These are phyloP conservation scores for Trichoderma parareesei DNA, from an alignment of 495 filamentous ascomycete species.

Conservation along the genomic window DNA sequence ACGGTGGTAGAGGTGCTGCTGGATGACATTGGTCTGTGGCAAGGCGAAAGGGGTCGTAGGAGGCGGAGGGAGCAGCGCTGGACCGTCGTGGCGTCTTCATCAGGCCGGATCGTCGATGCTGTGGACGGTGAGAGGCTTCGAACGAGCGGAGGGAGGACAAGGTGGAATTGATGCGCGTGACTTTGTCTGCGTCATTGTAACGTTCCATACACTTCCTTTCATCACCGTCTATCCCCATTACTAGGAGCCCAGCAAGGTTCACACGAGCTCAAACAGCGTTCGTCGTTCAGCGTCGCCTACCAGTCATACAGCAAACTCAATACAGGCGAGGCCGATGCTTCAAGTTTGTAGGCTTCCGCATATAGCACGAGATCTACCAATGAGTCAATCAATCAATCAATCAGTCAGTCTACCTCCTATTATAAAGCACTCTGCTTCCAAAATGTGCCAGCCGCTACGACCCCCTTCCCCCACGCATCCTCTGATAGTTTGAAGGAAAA, in stretches of 20 bases:
- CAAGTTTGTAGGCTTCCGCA: too few relatives aligned
- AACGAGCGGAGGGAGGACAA: too few relatives aligned
- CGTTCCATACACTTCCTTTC: neutral
- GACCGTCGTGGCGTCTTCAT: constrained; percentile 22
- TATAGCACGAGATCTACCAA: too few relatives aligned
- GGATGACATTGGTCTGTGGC: constrained; percentile 32
- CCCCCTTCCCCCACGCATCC: neutral
- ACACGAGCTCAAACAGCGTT: too few relatives aligned
- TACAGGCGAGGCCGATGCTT: too few relatives aligned
- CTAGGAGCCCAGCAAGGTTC: too few relatives aligned
- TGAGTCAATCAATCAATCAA: too few relatives aligned
- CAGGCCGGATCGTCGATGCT: neutral
- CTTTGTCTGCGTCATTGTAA: too few relatives aligned
- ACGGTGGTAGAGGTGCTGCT: constrained; percentile 40
- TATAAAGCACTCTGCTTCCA: neutral
- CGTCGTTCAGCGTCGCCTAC: too few relatives aligned
- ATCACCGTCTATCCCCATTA: too few relatives aligned
- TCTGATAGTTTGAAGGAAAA: neutral
- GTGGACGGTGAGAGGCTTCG: neutral
- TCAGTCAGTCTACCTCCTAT: neutral
- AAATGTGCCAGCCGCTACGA: neutral
- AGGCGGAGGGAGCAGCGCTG: constrained; percentile 35
- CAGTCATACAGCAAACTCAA: too few relatives aligned
- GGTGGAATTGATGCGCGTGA: too few relatives aligned
- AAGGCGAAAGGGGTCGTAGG: constrained; percentile 14